Base-by-base conservation (phyloP, 352 stramenopile genomes). In the Phytophthora vignae region DNA sequence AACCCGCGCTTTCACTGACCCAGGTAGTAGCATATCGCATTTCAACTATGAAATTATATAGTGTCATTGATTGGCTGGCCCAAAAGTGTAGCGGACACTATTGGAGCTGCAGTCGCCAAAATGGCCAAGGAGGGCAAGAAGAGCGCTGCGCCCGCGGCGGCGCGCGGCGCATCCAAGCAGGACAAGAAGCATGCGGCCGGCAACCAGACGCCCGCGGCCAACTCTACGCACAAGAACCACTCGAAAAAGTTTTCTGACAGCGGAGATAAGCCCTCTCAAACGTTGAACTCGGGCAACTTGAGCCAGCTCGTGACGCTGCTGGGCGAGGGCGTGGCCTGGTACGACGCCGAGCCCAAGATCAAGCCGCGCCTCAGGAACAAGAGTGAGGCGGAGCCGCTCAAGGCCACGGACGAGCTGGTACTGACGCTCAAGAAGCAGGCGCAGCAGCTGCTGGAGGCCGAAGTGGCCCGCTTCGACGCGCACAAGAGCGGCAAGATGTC, bases 401-500 rank as follows among this genome's bases (percentile, higher is more conserved):
- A 73, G n/a, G 49, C 68, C 48, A 69, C 78, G 8, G 78, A 80
- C 52, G 78, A 87, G 27, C n/a, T 84, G 14, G 71, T 88, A 10
- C 27, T 89, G 14, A 72, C 77, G 19, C 76, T 84, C 27, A 92
- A 92, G 75, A 83, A 85, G 55, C 69, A 83, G 21, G 85, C 85
- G 22, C 82, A 95, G 67, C 59, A 71, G 42, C 73, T 93, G 25
- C 60, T 93, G 40, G 85, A 93, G 55, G 50, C 71, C 17, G 83
- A 93, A 55, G 81, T 95, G 53, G 55, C 75, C 49, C 85, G 79
- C 48, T 83, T 82, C 60, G 88, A 95, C 49, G 59, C 66, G 29
- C 88, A 91, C 52, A 89, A 88, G 63, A 85, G 81, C 65, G 67
- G 75, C 62, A 91, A 90, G 60, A 75, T 95, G 65, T 94, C 86